phyloP scores from a whole-genome alignment of 148 eudicot species.

The Cornus kousa region DNA sequence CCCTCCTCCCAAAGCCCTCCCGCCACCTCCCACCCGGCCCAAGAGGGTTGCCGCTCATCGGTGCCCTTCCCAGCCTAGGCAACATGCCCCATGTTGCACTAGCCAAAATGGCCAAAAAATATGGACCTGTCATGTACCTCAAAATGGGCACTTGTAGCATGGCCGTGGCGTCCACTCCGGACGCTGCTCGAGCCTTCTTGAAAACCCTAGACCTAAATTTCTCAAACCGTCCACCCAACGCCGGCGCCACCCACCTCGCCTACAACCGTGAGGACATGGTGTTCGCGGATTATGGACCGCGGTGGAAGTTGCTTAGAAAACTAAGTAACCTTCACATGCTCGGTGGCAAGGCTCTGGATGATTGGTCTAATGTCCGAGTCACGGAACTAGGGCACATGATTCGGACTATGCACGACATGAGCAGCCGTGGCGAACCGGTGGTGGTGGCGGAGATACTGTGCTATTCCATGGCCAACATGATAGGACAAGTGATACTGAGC shows the following conservation, averaged over 20 bases:
- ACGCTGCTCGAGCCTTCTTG: slow-evolving; percentile 18
- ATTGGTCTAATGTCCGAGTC: slow-evolving; percentile 14
- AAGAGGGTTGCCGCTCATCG: slow-evolving; percentile 22
- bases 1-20: background rate
- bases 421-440: background rate
- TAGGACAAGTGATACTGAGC: background rate
- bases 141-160: slow-evolving; percentile 19
- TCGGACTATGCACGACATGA: background rate
- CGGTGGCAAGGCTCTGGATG: slow-evolving; percentile 17
- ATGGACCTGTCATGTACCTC: slow-evolving; percentile 27
- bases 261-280: slow-evolving; percentile 22
- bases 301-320: slow-evolving; percentile 20
- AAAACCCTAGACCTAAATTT: slow-evolving; percentile 20
- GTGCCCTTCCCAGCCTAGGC: slow-evolving; percentile 19
- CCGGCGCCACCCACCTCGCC: slow-evolving; percentile 15
- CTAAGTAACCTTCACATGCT: slow-evolving; percentile 16
- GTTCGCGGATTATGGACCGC: slow-evolving; percentile 20
- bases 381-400: background rate
- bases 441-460: background rate
- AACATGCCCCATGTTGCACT: slow-evolving; percentile 21
- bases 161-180: slow-evolving; percentile 21
- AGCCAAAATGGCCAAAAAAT: slow-evolving; percentile 19
- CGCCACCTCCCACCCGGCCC: slow-evolving; percentile 31
- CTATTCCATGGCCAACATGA: background rate
- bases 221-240: slow-evolving; percentile 13